A percentile compares a stretch with the other conserved stretches of the same genome.
phyloP scores from a whole-genome alignment of 2,329 filamentous ascomycete genomes.

The Cladosporium sp. region DNA sequence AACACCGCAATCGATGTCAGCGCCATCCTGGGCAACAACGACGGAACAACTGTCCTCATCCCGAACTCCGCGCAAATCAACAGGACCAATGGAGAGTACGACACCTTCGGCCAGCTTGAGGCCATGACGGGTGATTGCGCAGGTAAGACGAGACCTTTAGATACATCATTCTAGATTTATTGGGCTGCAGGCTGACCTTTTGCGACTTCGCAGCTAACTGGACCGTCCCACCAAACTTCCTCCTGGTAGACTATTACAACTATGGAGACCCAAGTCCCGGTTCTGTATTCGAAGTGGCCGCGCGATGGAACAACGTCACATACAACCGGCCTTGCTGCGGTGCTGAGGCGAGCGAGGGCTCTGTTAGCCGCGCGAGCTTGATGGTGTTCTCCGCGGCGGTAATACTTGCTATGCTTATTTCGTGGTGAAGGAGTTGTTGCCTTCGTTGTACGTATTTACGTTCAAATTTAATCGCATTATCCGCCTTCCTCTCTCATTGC shows the following conservation, averaged over 20 bases:
- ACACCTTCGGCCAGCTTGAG: slow-evolving; percentile 65
- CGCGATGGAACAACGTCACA: slow-evolving; percentile 66
- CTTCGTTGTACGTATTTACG: too few relatives aligned
- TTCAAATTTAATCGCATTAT: too few relatives aligned
- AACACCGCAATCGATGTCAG: slow-evolving; percentile 68
- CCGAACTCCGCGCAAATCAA: slow-evolving; percentile 68
- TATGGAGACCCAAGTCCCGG: slow-evolving; percentile 58
- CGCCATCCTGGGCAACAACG: slow-evolving; percentile 41
- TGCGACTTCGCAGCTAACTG: slow-evolving; percentile 44
- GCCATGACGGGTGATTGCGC: slow-evolving; percentile 60
- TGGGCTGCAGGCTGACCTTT: not conserved
- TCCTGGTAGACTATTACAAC: slow-evolving; percentile 86
- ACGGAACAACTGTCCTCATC: slow-evolving; percentile 55
- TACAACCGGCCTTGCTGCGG: slow-evolving; percentile 61
- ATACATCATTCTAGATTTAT: not conserved
- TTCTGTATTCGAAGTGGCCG: slow-evolving; percentile 74
- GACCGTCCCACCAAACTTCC: slow-evolving; percentile 67
- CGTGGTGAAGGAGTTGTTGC: too few relatives aligned
- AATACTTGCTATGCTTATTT: not conserved
- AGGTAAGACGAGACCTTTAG: slow-evolving; percentile 28
- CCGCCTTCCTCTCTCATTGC: too few relatives aligned
- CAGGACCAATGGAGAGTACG: slow-evolving; percentile 62
- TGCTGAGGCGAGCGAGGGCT: not conserved
- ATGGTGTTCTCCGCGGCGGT: not conserved
- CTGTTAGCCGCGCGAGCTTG: not conserved